Base-by-base conservation (phyloP, 2,329 filamentous ascomycete species). In the Diaporthe amygdali region DNA sequence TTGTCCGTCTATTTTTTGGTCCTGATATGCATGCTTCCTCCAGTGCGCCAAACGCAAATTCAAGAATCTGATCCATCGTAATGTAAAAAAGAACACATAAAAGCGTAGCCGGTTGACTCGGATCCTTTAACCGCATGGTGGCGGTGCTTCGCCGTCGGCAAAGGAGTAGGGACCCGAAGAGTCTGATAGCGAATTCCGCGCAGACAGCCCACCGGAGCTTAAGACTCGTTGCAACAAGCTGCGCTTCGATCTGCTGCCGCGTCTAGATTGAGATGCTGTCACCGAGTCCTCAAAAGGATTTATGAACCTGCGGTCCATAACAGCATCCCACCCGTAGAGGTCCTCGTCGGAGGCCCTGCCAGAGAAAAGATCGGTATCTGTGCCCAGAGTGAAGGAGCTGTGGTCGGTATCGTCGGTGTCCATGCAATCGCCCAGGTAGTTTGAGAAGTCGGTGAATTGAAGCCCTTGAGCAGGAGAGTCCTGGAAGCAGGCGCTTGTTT, bases 381-480 rank as follows among this genome's bases (percentile, higher is more conserved):
- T 34, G 14, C 59, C 71, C 10, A 71, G 72, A 59, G 74, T 71
- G 71, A 55, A 69, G 25, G 71, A 71, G 64, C 59, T 25, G 12
- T 51, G 59, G 44, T 75, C 73, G 20, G 54, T 61, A 7, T 68
- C 51, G 22, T 69, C 72, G 8, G 49, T 47, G 10, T 69, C 68
- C 34, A 73, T 69, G 14, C 52, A 52, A 9, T 71, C 32, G 9
- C 75, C 74, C 20, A 78, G 73, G 51, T 75, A 75, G 22, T 75
- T 76, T 17, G 77, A 82, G 32, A 82, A 75, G 68, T 83, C 81
- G 39, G 74, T 76, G 20, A 82, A 69, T 9, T 73, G 55, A 22
- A 75, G 74, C 5, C 70, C 67, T 3, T 73, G 71, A 3, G 20
- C 32, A 54, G 67, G 27, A 68, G 55, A 56, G 70, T 68, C 49